Evolutionary conservation across 352 stramenopile genomes (phyloP).

Genomic region (Chrysophaeum taylorii): DNA sequence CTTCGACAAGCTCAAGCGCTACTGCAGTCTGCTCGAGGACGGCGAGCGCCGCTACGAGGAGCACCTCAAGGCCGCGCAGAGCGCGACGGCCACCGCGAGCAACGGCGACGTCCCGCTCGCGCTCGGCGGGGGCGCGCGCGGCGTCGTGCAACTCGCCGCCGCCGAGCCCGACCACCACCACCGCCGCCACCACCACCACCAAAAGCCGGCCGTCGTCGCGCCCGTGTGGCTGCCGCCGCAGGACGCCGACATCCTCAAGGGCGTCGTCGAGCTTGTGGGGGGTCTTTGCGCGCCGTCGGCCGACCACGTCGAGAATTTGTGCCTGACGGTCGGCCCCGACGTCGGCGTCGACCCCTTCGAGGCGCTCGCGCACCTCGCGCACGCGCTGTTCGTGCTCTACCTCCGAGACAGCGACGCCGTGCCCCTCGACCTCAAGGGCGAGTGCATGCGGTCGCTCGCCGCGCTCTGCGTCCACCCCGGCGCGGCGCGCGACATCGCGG

Average conservation of each 20-base stretch:
- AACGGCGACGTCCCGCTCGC: no score
- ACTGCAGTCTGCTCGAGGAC: no score
- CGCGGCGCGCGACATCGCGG: neutral
- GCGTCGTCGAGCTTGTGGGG: neutral
- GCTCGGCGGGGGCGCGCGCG: no score
- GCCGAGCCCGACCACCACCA: no score
- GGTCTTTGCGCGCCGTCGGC: neutral
- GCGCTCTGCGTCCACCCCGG: neutral
- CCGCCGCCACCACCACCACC: no score
- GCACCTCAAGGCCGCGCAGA: no score
- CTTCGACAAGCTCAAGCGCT: no score
- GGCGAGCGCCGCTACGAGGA: no score
- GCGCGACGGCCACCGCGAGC: no score
- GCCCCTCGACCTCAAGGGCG: neutral
- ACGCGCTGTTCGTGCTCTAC: neutral
- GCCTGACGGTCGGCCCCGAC: neutral
- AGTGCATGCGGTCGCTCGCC: neutral
- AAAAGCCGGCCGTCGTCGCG: neutral
- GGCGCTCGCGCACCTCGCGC: neutral
- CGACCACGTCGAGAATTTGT: neutral
- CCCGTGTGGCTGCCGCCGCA: neutral
- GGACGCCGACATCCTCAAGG: neutral
- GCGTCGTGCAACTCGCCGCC: no score
- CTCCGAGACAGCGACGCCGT: neutral
- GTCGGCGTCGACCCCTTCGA: neutral